Percentiles rank a stretch among this genome's conserved stretches.
phyloP scores from a whole-genome alignment of 768 basidiomycete species.

The Strobilomyces confusus region DNA sequence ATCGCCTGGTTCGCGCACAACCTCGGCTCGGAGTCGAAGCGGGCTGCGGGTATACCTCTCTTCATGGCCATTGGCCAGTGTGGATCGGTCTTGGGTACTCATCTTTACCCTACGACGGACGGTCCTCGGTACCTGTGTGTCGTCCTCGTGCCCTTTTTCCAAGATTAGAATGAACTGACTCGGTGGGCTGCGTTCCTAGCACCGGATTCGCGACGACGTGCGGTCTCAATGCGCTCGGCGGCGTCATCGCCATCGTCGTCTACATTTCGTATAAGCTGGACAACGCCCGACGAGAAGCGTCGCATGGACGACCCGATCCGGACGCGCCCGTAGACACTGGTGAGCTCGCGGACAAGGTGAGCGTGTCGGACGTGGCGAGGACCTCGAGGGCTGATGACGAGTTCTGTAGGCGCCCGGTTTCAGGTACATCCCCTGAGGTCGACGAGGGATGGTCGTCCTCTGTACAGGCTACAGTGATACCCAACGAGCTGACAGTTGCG shows the following conservation, averaged over 20 bases:
- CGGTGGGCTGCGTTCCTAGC: neutral
- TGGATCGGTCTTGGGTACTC: conserved; percentile 72
- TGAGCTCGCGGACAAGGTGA: conserved; percentile 64
- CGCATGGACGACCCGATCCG: conserved; percentile 47
- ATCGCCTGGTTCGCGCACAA: conserved; percentile 82
- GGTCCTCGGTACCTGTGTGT: conserved; percentile 64
- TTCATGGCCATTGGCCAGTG: conserved; percentile 81
- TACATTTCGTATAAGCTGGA: conserved; percentile 60
- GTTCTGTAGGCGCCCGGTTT: conserved; percentile 13
- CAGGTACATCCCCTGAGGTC: conserved; percentile 19
- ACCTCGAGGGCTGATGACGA: neutral
- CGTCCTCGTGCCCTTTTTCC: neutral
- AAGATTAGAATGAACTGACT: neutral
- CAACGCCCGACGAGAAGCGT: conserved; percentile 49
- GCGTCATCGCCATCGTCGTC: conserved; percentile 39
- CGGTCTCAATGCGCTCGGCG: conserved; percentile 16
- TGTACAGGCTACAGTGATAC: too few relatives aligned
- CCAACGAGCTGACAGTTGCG: too few relatives aligned
- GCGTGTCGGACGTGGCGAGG: neutral
- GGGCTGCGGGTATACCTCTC: conserved; percentile 70
- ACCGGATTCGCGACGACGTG: conserved; percentile 60
- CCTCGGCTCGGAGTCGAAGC: conserved; percentile 74
- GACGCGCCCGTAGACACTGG: conserved; percentile 54
- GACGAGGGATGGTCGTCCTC: neutral
- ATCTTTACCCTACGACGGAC: conserved; percentile 62